phyloP scores from a whole-genome alignment of 2,329 filamentous ascomycete species.

The Aaosphaeria arxii region DNA sequence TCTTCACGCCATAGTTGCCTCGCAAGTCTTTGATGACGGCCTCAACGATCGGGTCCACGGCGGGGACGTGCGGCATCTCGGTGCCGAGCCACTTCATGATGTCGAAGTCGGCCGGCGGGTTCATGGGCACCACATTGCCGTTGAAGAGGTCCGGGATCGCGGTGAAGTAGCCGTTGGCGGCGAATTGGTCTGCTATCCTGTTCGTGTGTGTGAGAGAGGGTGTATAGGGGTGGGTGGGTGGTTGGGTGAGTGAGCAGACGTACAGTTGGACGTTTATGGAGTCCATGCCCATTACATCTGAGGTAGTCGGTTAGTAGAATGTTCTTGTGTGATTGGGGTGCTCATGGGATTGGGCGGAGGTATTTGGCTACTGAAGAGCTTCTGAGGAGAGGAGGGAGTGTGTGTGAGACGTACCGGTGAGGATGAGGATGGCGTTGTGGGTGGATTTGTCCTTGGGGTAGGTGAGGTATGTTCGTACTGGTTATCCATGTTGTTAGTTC shows the following conservation, averaged over 20 bases:
- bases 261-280: constrained; percentile 51
- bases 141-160: constrained; percentile 70
- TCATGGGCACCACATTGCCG: constrained; percentile 59
- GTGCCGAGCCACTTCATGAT: constrained; percentile 49
- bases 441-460: constrained; percentile 53
- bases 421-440: constrained; percentile 54
- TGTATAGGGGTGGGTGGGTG: not conserved
- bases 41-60: constrained; percentile 54
- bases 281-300: constrained; percentile 58
- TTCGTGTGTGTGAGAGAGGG: not conserved
- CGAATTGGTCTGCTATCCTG: constrained; percentile 69
- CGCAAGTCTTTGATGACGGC: constrained; percentile 57
- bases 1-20: constrained; percentile 50
- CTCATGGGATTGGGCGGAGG: not conserved
- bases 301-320: constrained; percentile 25
- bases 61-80: constrained; percentile 36
- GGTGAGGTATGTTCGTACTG: constrained; percentile 56
- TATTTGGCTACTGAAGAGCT: too few relatives aligned
- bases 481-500: not conserved
- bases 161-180: constrained; percentile 68
- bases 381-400: too few relatives aligned
- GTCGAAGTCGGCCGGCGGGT: constrained; percentile 50
- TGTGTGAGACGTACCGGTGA: constrained; percentile 11
- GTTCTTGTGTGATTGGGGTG: not conserved
- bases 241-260: constrained; percentile 2